phyloP scores from a whole-genome alignment of 139 green algal species.

The Raphidocelis subcapitata region DNA sequence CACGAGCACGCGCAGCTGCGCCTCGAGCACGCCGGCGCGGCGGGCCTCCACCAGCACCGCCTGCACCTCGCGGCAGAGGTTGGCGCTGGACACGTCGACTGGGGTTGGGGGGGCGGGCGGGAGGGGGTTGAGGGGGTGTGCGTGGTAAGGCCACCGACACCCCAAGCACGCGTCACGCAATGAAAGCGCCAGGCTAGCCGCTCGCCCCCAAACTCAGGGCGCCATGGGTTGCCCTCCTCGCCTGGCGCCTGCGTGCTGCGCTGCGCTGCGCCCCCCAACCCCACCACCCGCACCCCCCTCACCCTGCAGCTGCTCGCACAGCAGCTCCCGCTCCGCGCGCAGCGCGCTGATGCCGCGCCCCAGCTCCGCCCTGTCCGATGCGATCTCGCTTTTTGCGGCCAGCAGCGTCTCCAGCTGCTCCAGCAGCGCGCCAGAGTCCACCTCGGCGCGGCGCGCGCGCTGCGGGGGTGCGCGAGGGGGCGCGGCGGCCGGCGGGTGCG shows the following conservation, averaged over 20 bases:
- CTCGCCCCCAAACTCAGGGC: not conserved
- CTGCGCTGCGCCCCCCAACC: not conserved
- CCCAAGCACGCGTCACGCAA: not conserved
- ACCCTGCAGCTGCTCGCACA: conserved; percentile 30
- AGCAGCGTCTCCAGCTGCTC: conserved; percentile 25
- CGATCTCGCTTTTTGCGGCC: conserved; percentile 9
- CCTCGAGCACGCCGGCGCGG: not conserved
- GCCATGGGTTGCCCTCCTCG: not conserved
- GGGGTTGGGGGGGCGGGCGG: not conserved
- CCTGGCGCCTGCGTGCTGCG: not conserved
- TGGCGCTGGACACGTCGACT: not conserved
- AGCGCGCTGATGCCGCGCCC: conserved; percentile 7
- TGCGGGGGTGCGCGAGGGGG: too few species aligned
- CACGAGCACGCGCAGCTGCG: conserved; percentile 13
- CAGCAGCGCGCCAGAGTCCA: conserved; percentile 19
- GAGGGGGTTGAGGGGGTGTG: too few species aligned
- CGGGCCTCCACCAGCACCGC: conserved; percentile 8
- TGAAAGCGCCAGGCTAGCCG: not conserved
- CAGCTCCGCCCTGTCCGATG: conserved; percentile 16
- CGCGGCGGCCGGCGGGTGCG: too few species aligned
- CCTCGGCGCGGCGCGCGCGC: conserved; percentile 13
- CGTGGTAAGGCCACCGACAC: too few species aligned
- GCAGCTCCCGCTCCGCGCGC: conserved; percentile 15
- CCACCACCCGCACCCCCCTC: too few species aligned
- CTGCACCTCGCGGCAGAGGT: conserved; percentile 21